Evolutionary conservation across 1,284 basidiomycete species (phyloP).

Genomic region (Coniferiporia weirii): DNA sequence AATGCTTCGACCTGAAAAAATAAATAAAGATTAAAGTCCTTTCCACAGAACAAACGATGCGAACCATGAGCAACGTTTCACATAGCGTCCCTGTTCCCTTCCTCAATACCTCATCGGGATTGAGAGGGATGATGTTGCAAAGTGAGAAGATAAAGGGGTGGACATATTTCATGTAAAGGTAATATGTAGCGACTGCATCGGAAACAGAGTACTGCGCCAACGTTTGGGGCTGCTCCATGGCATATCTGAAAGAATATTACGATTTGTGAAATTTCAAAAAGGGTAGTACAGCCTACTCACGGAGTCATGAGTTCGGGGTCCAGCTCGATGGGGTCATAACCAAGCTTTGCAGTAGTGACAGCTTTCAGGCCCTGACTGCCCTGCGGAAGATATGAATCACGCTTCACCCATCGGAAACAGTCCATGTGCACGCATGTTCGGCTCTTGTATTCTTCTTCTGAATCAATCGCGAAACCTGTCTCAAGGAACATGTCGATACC

Average conservation of each 20-base stretch:
- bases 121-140: constrained; percentile 98
- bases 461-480: constrained; percentile 89
- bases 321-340: constrained; percentile 95
- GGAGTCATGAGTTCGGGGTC: constrained; percentile 99
- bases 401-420: constrained; percentile 99
- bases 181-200: constrained; percentile 99
- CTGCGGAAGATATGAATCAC: constrained; percentile 98
- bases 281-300: constrained; percentile 40
- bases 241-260: constrained; percentile 60
- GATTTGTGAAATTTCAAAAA: background rate
- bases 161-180: constrained; percentile 99
- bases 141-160: constrained; percentile 99
- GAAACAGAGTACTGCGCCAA: constrained; percentile 99
- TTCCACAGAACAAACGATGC: constrained; percentile 23
- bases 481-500: constrained; percentile 97
- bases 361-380: constrained; percentile 98
- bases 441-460: constrained; percentile 95
- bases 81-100: constrained; percentile 97
- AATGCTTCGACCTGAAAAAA: constrained; percentile 85
- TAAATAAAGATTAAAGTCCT: background rate
- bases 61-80: constrained; percentile 96
- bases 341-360: constrained; percentile 94
- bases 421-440: constrained; percentile 97
- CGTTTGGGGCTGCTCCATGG: constrained; percentile 91
- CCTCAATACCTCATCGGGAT: constrained; percentile 93